Evolutionary conservation across 2,329 filamentous ascomycete species (phyloP).

Genomic region (Lachnellula subtilissima): DNA sequence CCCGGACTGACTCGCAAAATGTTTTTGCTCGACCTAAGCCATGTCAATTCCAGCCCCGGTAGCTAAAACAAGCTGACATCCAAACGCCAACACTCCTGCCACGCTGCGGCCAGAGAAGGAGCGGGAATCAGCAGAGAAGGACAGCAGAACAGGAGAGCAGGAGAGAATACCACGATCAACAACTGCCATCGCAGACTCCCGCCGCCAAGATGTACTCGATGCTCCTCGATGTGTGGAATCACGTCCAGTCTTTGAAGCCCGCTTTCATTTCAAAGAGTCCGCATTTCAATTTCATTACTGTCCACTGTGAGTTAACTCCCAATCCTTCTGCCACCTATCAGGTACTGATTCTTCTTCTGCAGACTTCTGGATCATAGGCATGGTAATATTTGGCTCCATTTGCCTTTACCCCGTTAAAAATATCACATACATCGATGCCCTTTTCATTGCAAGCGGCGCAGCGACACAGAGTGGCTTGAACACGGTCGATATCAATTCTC

Average conservation of each 20-base stretch:
- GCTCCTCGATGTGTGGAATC: constrained; percentile 31
- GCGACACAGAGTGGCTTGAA: constrained; percentile 94
- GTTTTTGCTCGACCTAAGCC: constrained; percentile 4
- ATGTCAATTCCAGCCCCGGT: constrained; percentile 2
- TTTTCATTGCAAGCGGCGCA: constrained; percentile 81
- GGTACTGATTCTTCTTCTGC: constrained; percentile 4
- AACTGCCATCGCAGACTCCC: background rate
- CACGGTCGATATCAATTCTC: constrained; percentile 62
- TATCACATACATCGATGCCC: constrained; percentile 75
- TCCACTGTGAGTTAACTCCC: constrained; percentile 60
- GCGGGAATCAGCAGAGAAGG: background rate
- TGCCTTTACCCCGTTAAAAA: constrained; percentile 63
- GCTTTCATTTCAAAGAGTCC: constrained; percentile 56
- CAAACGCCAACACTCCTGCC: background rate
- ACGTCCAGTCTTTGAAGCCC: constrained; percentile 48
- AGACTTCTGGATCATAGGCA: constrained; percentile 77
- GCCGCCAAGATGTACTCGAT: constrained; percentile 23
- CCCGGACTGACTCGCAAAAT: background rate
- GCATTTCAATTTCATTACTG: constrained; percentile 75
- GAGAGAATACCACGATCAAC: background rate
- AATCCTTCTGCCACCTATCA: background rate
- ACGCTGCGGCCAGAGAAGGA: background rate
- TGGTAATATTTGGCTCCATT: constrained; percentile 69
- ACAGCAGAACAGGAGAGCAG: background rate
- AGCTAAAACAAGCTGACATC: background rate